phyloP scores from a whole-genome alignment of 345 rosid species.

The Eucalyptus cloeziana region DNA sequence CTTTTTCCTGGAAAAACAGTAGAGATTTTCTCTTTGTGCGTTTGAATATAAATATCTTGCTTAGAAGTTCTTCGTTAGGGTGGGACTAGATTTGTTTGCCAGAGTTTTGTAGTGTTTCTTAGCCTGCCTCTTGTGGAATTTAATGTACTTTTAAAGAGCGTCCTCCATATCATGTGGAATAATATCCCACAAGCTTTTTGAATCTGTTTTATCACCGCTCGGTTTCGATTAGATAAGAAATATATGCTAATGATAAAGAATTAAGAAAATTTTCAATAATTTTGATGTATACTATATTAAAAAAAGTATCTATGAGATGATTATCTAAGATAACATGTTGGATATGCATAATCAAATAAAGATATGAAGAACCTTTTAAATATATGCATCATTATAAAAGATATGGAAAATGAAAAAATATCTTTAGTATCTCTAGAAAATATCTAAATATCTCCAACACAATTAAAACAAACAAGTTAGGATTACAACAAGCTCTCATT shows the following conservation, averaged over 20 bases:
- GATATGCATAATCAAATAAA: background rate
- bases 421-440: too few relatives aligned
- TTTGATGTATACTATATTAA: too few relatives aligned
- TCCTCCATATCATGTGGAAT: background rate
- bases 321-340: background rate
- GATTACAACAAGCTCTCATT: background rate
- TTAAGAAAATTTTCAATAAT: background rate
- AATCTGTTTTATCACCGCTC: background rate
- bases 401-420: too few relatives aligned
- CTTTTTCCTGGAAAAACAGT: too few relatives aligned
- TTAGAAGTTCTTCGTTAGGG: too few relatives aligned
- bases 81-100: background rate
- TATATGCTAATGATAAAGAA: background rate
- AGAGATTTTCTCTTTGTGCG: too few relatives aligned
- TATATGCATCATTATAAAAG: background rate
- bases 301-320: background rate
- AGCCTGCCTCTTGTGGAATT: background rate
- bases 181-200: background rate
- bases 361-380: background rate
- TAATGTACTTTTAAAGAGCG: background rate
- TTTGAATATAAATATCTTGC: too few relatives aligned
- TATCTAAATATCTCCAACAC: too few relatives aligned
- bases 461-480: background rate
- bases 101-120: background rate
- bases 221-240: too few relatives aligned